These are phyloP conservation scores for Saksenaea vasiformis DNA, from an alignment of 371 early-diverging fungal genomes.

Conservation along the genomic window DNA sequence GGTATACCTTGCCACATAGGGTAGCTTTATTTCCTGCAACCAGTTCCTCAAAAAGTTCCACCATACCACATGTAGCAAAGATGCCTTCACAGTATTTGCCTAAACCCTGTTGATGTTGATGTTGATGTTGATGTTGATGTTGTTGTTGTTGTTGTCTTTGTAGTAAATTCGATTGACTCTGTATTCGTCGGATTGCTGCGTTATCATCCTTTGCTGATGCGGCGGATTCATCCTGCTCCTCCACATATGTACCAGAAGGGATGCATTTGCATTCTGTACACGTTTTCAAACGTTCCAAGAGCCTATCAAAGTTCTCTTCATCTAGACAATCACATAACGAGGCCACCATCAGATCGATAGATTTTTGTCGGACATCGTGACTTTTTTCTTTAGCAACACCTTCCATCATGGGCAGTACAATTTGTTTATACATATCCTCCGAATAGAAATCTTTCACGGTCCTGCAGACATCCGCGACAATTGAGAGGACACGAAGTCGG, in stretches of 20 bases:
- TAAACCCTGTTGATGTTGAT: background rate
- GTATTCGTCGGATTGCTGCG: slow-evolving; percentile 16
- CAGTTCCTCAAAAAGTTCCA: slow-evolving; percentile 39
- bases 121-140: no score
- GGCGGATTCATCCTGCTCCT: background rate
- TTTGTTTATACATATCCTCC: slow-evolving; percentile 46
- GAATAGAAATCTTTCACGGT: slow-evolving; percentile 63
- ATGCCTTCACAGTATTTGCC: slow-evolving; percentile 26
- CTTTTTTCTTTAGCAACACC: slow-evolving; percentile 56
- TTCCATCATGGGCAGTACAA: slow-evolving; percentile 64
- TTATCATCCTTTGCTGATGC: background rate
- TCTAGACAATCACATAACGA: slow-evolving; percentile 36
- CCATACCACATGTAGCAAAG: slow-evolving; percentile 36
- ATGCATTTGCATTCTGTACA: slow-evolving; percentile 51
- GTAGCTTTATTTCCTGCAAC: slow-evolving; percentile 6
- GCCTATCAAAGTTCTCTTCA: slow-evolving; percentile 40
- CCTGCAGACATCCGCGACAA: slow-evolving; percentile 56
- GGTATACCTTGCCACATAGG: slow-evolving; percentile 44
- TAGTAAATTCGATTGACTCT: slow-evolving; percentile 18
- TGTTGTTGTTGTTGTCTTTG: no score
- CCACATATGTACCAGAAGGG: no score
- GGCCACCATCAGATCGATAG: slow-evolving; percentile 53
- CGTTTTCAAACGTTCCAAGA: slow-evolving; percentile 43
- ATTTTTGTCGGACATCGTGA: slow-evolving; percentile 42
- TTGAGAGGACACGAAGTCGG: slow-evolving; percentile 54